Percentiles rank a stretch among this genome's conserved stretches.
Evolutionary conservation across 176 grass and related monocot genomes (phyloP).

Genomic region (Carex parvula): DNA sequence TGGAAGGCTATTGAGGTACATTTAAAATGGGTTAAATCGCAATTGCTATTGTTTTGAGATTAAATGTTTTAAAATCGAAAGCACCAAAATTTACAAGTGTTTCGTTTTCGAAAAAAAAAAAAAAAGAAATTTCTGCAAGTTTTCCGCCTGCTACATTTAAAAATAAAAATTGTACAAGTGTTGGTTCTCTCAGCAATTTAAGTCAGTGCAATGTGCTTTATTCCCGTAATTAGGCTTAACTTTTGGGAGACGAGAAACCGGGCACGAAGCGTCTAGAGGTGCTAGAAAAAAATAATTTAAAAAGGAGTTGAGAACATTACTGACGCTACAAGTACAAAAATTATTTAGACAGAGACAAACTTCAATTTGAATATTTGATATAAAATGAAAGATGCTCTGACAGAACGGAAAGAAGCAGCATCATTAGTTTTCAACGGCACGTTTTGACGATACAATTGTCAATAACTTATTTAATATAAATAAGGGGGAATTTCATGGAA

Average conservation of each 20-base stretch:
- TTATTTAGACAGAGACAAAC: not conserved
- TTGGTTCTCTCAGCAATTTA: not conserved
- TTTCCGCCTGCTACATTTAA: too few species aligned
- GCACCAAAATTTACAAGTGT: too few species aligned
- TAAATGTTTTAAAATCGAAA: too few species aligned
- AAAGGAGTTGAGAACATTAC: not conserved
- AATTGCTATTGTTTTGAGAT: too few species aligned
- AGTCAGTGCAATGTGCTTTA: not conserved
- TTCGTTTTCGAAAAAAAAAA: too few species aligned
- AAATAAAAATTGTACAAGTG: not conserved
- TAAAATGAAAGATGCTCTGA: not conserved
- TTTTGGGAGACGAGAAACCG: slow-evolving; percentile 1
- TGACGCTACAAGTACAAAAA: not conserved
- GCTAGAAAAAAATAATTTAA: not conserved
- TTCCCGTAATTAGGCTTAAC: not conserved
- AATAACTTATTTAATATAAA: not conserved
- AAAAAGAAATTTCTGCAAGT: too few species aligned
- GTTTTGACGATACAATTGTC: not conserved
- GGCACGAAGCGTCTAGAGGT: not conserved
- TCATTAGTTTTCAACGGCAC: not conserved
- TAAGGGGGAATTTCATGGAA: not conserved
- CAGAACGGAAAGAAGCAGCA: not conserved
- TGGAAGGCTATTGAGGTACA: too few species aligned
- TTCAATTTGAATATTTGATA: not conserved
- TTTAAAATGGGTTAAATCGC: too few species aligned